Conservation (phyloP, 148 eudicot species). For the Oxyria digyna region DNA sequence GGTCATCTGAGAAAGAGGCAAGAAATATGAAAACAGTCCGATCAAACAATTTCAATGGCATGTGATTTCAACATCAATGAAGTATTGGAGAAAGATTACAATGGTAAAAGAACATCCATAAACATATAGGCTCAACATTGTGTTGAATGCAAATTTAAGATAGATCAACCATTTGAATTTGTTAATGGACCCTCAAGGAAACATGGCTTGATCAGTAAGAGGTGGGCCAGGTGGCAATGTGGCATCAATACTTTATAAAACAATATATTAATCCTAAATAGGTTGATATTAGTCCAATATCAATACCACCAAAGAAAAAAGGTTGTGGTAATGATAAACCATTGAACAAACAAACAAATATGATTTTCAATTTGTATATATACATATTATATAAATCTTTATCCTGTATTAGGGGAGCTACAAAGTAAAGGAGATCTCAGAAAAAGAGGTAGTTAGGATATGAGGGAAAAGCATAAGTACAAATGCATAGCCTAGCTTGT, state of each 20-base stretch:
- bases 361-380: not conserved
- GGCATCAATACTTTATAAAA: not conserved
- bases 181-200: not conserved
- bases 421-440: not conserved
- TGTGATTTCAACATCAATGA: not conserved
- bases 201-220: too few relatives aligned
- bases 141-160: not conserved
- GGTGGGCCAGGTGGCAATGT: too few relatives aligned
- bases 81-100: not conserved
- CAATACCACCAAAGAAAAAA: not conserved
- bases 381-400: not conserved
- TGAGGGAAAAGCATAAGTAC: not conserved
- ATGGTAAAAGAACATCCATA: not conserved
- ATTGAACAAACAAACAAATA: not conserved
- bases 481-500: too few relatives aligned
- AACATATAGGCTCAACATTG: not conserved
- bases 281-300: not conserved
- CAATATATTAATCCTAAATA: not conserved
- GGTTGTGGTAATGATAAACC: too few relatives aligned
- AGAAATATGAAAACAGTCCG: not conserved
- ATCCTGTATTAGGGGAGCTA: not conserved
- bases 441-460: not conserved
- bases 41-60: not conserved
- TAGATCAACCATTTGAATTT: not conserved
- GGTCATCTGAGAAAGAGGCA: slow-evolving; percentile 32